Conservation (phyloP, 2,329 filamentous ascomycete genomes). For the Colletotrichum sp. region DNA sequence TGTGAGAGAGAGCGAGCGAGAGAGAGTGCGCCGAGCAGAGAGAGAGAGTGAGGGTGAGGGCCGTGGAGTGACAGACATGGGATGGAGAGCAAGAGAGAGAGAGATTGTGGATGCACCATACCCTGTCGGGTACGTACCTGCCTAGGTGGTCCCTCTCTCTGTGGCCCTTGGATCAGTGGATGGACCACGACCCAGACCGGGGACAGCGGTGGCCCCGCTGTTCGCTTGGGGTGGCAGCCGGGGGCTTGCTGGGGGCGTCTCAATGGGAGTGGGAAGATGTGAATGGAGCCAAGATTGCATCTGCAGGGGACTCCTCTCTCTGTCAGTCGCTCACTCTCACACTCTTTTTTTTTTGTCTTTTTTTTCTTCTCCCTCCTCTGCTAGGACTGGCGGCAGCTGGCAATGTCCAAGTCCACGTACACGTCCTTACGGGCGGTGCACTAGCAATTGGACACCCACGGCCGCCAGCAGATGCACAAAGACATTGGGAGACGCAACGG, state of each 20-base stretch:
- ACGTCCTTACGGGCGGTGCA: neutral
- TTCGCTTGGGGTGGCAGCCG: neutral
- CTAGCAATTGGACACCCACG: neutral
- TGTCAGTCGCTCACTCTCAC: too few species aligned
- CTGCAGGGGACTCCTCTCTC: neutral
- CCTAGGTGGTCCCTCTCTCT: neutral
- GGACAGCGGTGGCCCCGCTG: conserved; percentile 4
- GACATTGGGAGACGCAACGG: neutral
- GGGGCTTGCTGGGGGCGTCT: neutral
- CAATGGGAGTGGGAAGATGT: conserved; percentile 11
- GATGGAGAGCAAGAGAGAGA: neutral
- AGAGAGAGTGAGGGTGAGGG: neutral
- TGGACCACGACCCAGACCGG: neutral
- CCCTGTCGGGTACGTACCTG: neutral
- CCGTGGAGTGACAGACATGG: conserved; percentile 16
- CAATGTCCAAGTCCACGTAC: neutral
- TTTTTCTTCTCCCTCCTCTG: neutral
- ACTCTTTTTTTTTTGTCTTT: neutral
- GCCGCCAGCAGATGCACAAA: neutral
- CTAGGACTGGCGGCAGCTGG: neutral
- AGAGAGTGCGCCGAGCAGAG: neutral
- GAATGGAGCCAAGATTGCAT: conserved; percentile 17
- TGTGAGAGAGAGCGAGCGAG: neutral
- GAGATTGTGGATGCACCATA: conserved; percentile 10
- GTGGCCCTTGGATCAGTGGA: neutral